Conservation (phyloP, 2,329 filamentous ascomycete species). For the Trichoderma polysporum region DNA sequence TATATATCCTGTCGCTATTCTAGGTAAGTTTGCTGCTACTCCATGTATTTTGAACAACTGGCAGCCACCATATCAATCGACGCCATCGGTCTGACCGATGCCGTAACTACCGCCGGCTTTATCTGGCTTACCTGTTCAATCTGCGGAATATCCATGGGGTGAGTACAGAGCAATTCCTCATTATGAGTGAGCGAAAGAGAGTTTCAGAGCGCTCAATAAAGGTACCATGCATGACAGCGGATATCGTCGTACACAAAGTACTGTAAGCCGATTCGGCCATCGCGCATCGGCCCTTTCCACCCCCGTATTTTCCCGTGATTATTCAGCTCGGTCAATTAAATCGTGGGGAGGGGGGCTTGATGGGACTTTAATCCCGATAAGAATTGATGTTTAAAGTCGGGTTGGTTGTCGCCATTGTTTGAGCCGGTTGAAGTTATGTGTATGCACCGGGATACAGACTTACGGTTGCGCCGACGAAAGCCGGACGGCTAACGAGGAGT, state of each 20-base stretch:
- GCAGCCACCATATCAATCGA: neutral
- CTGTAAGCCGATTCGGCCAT: neutral
- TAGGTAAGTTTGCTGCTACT: neutral
- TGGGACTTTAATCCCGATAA: neutral
- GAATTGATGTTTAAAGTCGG: neutral
- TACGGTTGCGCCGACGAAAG: slow-evolving; percentile 11
- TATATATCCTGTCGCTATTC: neutral
- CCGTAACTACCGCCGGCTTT: neutral
- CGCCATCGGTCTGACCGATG: slow-evolving; percentile 1
- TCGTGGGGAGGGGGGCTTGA: neutral
- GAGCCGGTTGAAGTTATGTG: neutral
- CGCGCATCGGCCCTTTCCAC: neutral
- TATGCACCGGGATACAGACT: neutral
- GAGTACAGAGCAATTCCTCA: too few relatives aligned
- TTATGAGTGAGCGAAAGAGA: neutral
- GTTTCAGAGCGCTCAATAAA: too few relatives aligned
- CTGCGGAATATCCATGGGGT: neutral
- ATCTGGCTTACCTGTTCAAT: too few relatives aligned
- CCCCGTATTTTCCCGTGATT: neutral
- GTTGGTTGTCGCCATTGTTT: neutral
- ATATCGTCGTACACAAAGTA: neutral
- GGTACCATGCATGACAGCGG: neutral
- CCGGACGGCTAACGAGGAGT: neutral
- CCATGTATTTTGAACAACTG: too few relatives aligned
- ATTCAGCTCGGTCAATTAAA: neutral